A percentile compares a stretch with the other conserved stretches of the same genome.
phyloP scores from a whole-genome alignment of 75 land plant species.

The Sequoiadendron giganteum region DNA sequence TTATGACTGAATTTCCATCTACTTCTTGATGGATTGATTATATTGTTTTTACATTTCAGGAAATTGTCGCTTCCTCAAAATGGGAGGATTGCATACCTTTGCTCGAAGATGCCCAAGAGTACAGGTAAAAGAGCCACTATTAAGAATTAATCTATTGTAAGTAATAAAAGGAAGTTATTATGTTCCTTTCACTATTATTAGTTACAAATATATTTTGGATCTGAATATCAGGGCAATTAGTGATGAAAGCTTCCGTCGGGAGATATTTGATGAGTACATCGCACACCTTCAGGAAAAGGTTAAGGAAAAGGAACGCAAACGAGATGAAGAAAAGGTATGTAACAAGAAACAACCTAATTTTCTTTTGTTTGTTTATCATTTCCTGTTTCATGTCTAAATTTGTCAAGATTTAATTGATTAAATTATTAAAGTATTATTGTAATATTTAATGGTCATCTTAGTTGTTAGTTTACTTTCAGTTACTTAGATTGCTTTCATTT shows the following conservation, averaged over 20 bases:
- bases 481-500: too few species aligned
- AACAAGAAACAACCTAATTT: not conserved
- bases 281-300: conserved; percentile 67
- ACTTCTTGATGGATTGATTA: not conserved
- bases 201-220: not conserved
- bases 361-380: not conserved
- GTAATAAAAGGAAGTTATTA: not conserved
- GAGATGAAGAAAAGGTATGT: conserved; percentile 90
- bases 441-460: too few species aligned
- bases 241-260: conserved; percentile 57
- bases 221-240: conserved; percentile 51
- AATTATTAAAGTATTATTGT: not conserved
- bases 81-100: conserved; percentile 81
- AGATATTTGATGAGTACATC: conserved; percentile 81
- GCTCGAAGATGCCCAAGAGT: conserved; percentile 67
- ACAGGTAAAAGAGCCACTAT: conserved; percentile 31
- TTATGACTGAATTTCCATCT: not conserved
- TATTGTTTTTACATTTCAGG: conserved; percentile 38
- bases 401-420: not conserved
- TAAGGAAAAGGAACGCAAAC: conserved; percentile 84
- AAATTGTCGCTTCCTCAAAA: conserved; percentile 60
- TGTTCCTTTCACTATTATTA: not conserved
- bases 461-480: too few species aligned
- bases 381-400: not conserved
- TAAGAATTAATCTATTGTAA: not conserved